Evolutionary conservation across 2,329 filamentous ascomycete species (phyloP).

Genomic region (Talaromyces sp.): DNA sequence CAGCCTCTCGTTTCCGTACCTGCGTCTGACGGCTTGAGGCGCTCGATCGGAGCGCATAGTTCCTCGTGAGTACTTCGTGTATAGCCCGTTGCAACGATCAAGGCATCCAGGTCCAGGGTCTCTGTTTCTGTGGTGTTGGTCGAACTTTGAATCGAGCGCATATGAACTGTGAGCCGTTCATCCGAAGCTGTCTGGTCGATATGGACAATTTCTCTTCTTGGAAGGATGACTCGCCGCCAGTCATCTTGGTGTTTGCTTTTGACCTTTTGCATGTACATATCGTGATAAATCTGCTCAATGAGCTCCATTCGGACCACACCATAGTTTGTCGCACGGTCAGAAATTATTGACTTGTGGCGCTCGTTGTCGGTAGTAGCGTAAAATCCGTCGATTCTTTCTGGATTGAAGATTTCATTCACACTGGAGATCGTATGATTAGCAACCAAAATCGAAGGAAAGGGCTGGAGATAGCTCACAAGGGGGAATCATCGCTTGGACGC

Average conservation of each 20-base stretch:
- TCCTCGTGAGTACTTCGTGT: conserved; percentile 70
- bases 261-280: conserved; percentile 80
- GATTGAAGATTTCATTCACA: conserved; percentile 96
- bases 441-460: neutral
- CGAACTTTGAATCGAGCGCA: conserved; percentile 47
- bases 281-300: conserved; percentile 82
- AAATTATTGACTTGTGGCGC: conserved; percentile 59
- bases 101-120: conserved; percentile 68
- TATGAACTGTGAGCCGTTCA: conserved; percentile 56
- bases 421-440: conserved; percentile 41
- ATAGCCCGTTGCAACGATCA: conserved; percentile 88
- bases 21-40: conserved; percentile 59
- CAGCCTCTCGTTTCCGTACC: conserved; percentile 47
- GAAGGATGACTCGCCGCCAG: conserved; percentile 80
- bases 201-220: conserved; percentile 62
- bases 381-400: conserved; percentile 72
- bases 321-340: conserved; percentile 86
- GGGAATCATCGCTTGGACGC: conserved; percentile 89
- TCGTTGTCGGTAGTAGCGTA: conserved; percentile 63
- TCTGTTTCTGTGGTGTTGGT: conserved; percentile 49
- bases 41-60: conserved; percentile 65
- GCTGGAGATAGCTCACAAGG: conserved; percentile 62
- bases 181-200: conserved; percentile 53
- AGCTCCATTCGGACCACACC: conserved; percentile 87
- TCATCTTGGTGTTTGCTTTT: conserved; percentile 62